phyloP scores from a whole-genome alignment of 345 rosid species.

The Alliaria petiolata region DNA sequence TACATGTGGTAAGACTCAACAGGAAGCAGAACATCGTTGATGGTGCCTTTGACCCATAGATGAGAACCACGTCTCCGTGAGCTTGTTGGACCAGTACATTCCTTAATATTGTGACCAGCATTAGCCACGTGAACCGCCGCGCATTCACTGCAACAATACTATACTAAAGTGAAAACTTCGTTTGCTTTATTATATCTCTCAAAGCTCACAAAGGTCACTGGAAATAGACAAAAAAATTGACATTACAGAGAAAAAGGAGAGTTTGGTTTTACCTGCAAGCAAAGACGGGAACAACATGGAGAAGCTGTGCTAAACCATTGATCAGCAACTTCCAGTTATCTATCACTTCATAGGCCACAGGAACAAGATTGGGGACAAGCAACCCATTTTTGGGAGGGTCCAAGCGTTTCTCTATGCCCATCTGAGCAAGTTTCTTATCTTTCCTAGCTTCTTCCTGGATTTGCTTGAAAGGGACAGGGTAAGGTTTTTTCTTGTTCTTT shows the following conservation, averaged over 20 bases:
- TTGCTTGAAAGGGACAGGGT: constrained; percentile 63
- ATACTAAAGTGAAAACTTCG: neutral
- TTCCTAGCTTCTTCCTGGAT: constrained; percentile 57
- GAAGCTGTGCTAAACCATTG: constrained; percentile 72
- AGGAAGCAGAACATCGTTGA: constrained; percentile 66
- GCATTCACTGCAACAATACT: constrained; percentile 50
- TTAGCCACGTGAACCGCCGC: constrained; percentile 75
- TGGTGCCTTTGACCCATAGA: constrained; percentile 70
- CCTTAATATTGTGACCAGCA: constrained; percentile 59
- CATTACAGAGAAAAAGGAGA: neutral
- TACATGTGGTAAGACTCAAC: constrained; percentile 85
- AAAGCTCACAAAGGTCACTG: neutral
- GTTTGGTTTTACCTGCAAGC: constrained; percentile 56
- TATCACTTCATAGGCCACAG: constrained; percentile 63
- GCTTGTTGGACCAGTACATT: constrained; percentile 51
- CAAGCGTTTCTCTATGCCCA: constrained; percentile 78
- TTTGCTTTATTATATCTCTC: neutral
- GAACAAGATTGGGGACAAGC: constrained; percentile 69
- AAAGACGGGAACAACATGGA: constrained; percentile 66
- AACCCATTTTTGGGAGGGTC: constrained; percentile 83
- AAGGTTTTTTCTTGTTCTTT: constrained; percentile 84
- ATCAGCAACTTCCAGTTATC: constrained; percentile 82
- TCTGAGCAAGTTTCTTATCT: constrained; percentile 69
- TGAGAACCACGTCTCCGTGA: constrained; percentile 51
- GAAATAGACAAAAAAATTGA: neutral